Base-by-base conservation (phyloP, 176 grass and related monocot species). In the Juncus effusus region DNA sequence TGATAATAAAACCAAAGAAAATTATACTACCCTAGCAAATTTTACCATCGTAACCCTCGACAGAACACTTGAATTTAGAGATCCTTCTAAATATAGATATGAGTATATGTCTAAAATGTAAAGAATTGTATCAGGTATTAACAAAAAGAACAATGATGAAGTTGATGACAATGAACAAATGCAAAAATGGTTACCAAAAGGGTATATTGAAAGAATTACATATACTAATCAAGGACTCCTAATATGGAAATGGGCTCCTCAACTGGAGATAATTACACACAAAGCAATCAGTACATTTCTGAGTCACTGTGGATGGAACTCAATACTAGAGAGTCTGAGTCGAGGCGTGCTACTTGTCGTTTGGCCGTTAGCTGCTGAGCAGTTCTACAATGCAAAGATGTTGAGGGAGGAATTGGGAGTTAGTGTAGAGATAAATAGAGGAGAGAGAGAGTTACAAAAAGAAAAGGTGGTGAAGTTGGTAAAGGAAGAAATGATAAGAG, bases 251-350 rank as follows among this genome's bases (percentile, higher is more conserved):
- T 85, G 82, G 77, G 77, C 82, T 7, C 73, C 66, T 5, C 82
- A 80, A 63, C 16, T 76, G 51, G 16, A 13, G 14, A 42, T 85
- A 63, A 71, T 85, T 16, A 74, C 60, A 13, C 82, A 85, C 72
- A 59, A 56, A 13, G 69, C 77, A 6, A 76, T 54, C 6, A 72
- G 65, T 51, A 77, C 77, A 41, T 81, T 80, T 69, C 71, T 80
- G 9, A 80, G 70, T 57, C 81, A 83, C 62, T 74, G 75, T 65
- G 81, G 76, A 10, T 84, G 81, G 76, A 79, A 84, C 61, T 84
- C 76, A 11, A 54, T 60, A 74, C 12, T 57, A 10, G 67, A 70
- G 52, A 70, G 67, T 39, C 67, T 70, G 13, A 70, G 67, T 7
- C 13, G 67, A 15, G 67, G 52, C 0, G 36, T 55, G 3, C 67